Base-by-base conservation (phyloP, 148 eudicot genomes). In the Euryodendron excelsum region DNA sequence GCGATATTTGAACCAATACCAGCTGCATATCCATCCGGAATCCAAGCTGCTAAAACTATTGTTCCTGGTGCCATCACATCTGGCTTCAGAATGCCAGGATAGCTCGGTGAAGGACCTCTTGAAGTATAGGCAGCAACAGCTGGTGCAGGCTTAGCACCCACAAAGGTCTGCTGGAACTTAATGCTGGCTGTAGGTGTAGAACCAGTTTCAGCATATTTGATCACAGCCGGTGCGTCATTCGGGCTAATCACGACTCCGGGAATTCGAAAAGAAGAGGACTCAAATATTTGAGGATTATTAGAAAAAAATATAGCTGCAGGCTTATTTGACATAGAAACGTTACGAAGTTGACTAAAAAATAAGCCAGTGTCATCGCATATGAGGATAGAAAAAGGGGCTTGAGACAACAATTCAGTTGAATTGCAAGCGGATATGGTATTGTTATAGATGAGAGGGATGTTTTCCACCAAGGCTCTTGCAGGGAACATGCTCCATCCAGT, bases 61-160 rank as follows among this genome's bases (percentile, higher is more conserved):
- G 61, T 53, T 2, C 80, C 82, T 3, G 82, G 85, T 21, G 84
- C 86, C 86, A 80, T 60, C 10, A 80, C n/a, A 28, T 84, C 83
- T 0, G 84, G 84, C 62, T 84, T 80, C 48, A 80, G 12, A n/a
- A 80, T 80, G 2, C 73, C 59, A 3, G 77, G 78, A 62, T 73
- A 72, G 37, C 78, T 77, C 34, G 12, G 27, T 0, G 80, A 34
- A 28, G 81, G 86, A 20, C 81, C 86, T 23, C 81, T 80, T 52
- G 85, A 83, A 17, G 86, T 72, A 58, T 50, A 59, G 1, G 9
- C 45, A 1, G 83, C 58, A 50, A 79, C 48, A 0, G 55, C 61
- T 0, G 85, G 85, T 18, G 82, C 80, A n/a, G 59, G 77, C 31
- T 47, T 62, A n/a, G 73, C 63, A 41, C 83, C 86, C 21, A 80